Evolutionary conservation across 352 stramenopile species (phyloP), one percentile per base, ranked within the genome.

Genomic region (Thraustochytrium sp.): DNA sequence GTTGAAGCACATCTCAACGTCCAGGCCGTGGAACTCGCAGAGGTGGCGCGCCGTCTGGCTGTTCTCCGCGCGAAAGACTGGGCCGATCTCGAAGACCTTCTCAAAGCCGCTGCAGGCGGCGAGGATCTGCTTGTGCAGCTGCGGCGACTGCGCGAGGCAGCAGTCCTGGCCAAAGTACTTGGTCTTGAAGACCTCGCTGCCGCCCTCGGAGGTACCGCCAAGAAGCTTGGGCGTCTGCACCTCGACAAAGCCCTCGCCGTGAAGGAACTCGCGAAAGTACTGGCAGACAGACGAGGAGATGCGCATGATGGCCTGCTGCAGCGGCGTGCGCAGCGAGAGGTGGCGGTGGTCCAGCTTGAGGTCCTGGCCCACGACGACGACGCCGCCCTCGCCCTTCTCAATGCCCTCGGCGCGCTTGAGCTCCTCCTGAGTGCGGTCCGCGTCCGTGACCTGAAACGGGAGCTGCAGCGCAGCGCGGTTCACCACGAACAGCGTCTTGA

Each of bases 91-190:
- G 87, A 98, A 99, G 55, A 99, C 96, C 62, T 96, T 92, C 86
- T 98, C 96, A 80, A 99, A 97, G 37, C 96, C 97, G 51, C 95
- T 94, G 87, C 96, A 99, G 31, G 97, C 96, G 59, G 94, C 96
- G 44, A 94, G 92, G 94, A 99, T 99, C 87, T 99, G 97, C 90
- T 99, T 99, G 91, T 99, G 98, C 21, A 99, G 91, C 89, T 99
- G 97, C 44, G 97, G 97, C 82, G 92, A 96, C 89, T 97, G 93
- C 65, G 96, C 97, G 36, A 99, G 89, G 87, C 95, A 99, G 29
- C 95, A 96, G 53, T 94, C 88, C 86, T 97, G 89, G 85, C 97
- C 97, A 89, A 99, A 99, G 89, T 99, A 99, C 87, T 98, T 91
- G 46, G 98, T 90, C 75, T 90, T 98, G 87, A 99, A 99, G 63